Base-by-base conservation (phyloP, 805 yeast genomes). In the Lachancea fermentati region DNA sequence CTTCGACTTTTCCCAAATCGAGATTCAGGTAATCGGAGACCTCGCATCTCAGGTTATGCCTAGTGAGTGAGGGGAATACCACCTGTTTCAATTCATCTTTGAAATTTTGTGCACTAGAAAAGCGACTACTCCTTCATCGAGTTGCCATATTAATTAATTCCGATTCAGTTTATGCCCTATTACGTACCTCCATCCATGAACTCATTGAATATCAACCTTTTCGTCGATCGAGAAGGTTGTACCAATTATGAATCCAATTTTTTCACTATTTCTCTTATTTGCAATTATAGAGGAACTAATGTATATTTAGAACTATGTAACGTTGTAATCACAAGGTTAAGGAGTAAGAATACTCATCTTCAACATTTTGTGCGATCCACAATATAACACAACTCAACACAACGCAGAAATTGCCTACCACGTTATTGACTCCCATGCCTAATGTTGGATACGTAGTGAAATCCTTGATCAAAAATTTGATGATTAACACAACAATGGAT, bases 291-390 rank as follows among this genome's bases (percentile, higher is more conserved):
- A 26, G 36, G 34, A 33, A 34, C 16, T 28, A 39, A 22, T 17
- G 24, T n/a, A 29, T 39, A 19, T 19, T 9, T n/a, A 29, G 32
- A 31, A 14, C 26, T 19, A 33, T 19, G 25, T n/a, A 7, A 36
- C 8, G 24, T 33, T 31, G 11, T 18, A 16, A 17, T 59, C 67
- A 85, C 51, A 86, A 68, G 22, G 95, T 88, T 59, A 89, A 75
- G 34, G 95, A 83, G 60, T 93, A 91, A 47, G 94, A 84, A 65
- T 89, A 91, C 63, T 91, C 97, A 57, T 93, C 97, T 62, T 93
- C 97, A 44, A 88, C 81, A 60, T 88, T 93, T 60, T 91, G 97
- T 16, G 96, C 87, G 39, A 91, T 68, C 98, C 98, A 93, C 53
- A 93, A 68, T 6, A 81, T 71, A 34, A 86, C 78, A 63, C 97